Base-by-base conservation (phyloP, 306 rosid genomes). In the Vigna nakashimae region DNA sequence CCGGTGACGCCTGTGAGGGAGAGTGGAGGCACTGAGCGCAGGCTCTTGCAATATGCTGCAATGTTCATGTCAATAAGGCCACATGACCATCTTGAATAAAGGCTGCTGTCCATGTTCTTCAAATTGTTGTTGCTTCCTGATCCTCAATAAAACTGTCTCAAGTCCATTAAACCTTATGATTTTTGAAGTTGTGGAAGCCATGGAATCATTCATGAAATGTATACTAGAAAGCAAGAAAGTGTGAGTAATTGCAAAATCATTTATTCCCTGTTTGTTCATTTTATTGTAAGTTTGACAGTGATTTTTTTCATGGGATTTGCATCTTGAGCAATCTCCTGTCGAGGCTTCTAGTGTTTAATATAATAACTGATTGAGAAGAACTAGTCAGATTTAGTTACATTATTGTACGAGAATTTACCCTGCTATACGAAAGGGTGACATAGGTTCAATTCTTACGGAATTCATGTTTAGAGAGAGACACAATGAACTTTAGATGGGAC, bases 61-160 rank as follows among this genome's bases (percentile, higher is more conserved):
- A 81, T 95, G 94, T 95, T 95, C 88, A 84, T 95, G 99, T 95
- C 99, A 69, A 82, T 95, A 76, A 88, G 87, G 89, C 99, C 99
- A 45, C 99, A 95, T 69, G 99, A 95, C 64, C 99, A 95, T 84
- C 94, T 95, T 38, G 96, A 92, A 63, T 92, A 68, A 90, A 64
- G 53, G 16, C 43, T 16, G 4, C 17, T 22, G 10, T 78, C 17
- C 71, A 26, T 84, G 76, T 40, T 64, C 74, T 30, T 42, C 63
- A 20, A 48, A n/a, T 51, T 66, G 22, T 17, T 56, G n/a, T 4
- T 50, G 58, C 13, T 56, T 67, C 51, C 56, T 16, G 5, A 14
- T 24, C 62, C 26, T 59, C 52, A 79, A 71, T 76, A 77, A 79
- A 60, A 72, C n/a, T 71, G 11, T 38, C 56, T 43, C 50, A 42